Percentiles rank a stretch among this genome's conserved stretches.
Evolutionary conservation across 2,329 filamentous ascomycete genomes (phyloP).

Genomic region (Raffaelea arxii): DNA sequence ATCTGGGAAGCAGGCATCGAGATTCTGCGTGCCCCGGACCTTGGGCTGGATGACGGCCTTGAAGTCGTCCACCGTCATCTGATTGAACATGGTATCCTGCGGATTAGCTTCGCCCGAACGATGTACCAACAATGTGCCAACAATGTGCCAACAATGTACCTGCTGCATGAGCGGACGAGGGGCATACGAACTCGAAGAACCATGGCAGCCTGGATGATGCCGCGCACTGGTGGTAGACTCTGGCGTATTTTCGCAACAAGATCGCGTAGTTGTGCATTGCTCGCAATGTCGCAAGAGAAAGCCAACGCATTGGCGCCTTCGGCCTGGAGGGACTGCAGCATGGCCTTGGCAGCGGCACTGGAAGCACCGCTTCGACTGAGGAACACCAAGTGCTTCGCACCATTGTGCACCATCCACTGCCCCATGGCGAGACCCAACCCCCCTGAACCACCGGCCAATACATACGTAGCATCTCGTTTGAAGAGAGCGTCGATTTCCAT

Average conservation of each 20-base stretch:
- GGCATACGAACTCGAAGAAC: no score
- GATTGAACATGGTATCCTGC: conserved; percentile 6
- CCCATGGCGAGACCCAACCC: conserved; percentile 24
- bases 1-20: not conserved
- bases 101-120: no score
- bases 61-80: conserved; percentile 7
- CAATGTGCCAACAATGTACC: no score
- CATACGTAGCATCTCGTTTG: no score
- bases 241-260: not conserved
- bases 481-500: no score
- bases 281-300: no score
- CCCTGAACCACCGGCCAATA: conserved; percentile 27
- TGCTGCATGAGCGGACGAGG: no score
- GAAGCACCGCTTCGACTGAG: conserved; percentile 17
- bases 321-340: not conserved
- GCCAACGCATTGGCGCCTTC: not conserved
- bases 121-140: no score
- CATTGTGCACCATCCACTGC: conserved; percentile 21
- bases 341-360: not conserved
- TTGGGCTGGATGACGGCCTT: conserved; percentile 7
- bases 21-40: conserved; percentile 9
- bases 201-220: conserved; percentile 34
- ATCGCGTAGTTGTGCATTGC: not conserved
- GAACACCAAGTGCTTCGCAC: conserved; percentile 17
- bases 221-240: conserved; percentile 23